Base-by-base conservation (phyloP, 2,329 filamentous ascomycete genomes). In the Botrytis porri region DNA sequence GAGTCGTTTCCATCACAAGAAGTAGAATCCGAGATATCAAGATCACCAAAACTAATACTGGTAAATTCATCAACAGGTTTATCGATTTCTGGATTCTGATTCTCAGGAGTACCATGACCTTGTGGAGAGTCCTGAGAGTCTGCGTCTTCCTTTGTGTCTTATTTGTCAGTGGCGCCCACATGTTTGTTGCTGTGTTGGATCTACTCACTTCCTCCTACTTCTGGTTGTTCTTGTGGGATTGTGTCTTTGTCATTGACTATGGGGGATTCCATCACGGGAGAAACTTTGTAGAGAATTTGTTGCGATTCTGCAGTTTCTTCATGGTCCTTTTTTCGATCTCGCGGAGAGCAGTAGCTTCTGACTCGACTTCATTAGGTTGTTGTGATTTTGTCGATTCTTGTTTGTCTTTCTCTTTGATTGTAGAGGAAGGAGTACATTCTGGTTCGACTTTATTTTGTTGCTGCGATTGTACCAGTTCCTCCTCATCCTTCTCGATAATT, bases 321-420 rank as follows among this genome's bases (percentile, higher is more conserved):
- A 12, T 51, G 8, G 1, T 5, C 8, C 14, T 32, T 16, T 1
- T 12, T 5, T 12, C 41, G 10, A 32, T 2, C 0, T 65, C 10
- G 0, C 1, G 20, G 1, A 3, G 2, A 25, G 41, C 18, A 16
- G 20, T 22, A 0, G 8, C 5, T 14, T 48, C 41, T 1, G 5
- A 0, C 8, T 35, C 29, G n/a, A 14, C 6, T 22, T 12, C 5
- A 35, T 1, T 12, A 8, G 0, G 18, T 9, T 48, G 18, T 9
- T 43, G 29, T 1, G 9, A 8, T 10, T 65, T 5, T 8, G 3
- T 10, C 2, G 3, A 3, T 5, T 35, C 9, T 6, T 22, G 10
- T 5, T 8, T 29, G 12, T 14, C 5, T 1, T n/a, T 45, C 39
- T 45, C 62, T n/a, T n/a, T n/a, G n/a, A n/a, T n/a, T n/a, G n/a